A percentile compares a stretch with the other conserved stretches of the same genome.
These are phyloP conservation scores for Inga laurina DNA, from an alignment of 306 rosid genomes.

Conservation along the genomic window DNA sequence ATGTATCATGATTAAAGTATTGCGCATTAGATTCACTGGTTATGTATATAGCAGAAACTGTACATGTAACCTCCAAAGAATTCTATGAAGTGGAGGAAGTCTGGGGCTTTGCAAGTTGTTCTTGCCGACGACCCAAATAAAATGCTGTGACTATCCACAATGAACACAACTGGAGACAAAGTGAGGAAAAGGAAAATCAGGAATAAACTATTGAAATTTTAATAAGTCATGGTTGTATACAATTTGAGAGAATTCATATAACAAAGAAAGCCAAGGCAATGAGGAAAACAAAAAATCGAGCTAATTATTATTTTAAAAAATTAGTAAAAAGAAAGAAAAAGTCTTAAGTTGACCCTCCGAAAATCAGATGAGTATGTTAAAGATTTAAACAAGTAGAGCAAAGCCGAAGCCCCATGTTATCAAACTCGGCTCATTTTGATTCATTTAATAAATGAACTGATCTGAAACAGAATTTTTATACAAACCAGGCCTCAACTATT, in stretches of 20 bases:
- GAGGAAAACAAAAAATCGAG: neutral
- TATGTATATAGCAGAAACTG: slow-evolving; percentile 4
- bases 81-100: slow-evolving; percentile 38
- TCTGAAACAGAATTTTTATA: neutral
- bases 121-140: slow-evolving; percentile 80
- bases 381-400: neutral
- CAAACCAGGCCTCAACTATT: neutral
- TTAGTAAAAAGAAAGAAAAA: neutral
- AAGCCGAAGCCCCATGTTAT: neutral
- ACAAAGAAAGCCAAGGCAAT: neutral
- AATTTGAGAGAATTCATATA: slow-evolving; percentile 1
- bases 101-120: slow-evolving; percentile 59
- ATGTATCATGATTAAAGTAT: slow-evolving; percentile 9
- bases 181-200: neutral
- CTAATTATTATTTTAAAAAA: neutral
- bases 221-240: neutral
- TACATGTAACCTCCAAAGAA: slow-evolving; percentile 3
- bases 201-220: neutral
- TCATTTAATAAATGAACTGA: neutral
- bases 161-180: slow-evolving; percentile 65
- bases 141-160: slow-evolving; percentile 78
- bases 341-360: neutral
- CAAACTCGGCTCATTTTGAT: neutral
- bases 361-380: neutral
- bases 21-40: slow-evolving; percentile 13